Evolutionary conservation across 192 early-diverging fungal species (phyloP).

Genomic region (Pilobolus umbonatus): DNA sequence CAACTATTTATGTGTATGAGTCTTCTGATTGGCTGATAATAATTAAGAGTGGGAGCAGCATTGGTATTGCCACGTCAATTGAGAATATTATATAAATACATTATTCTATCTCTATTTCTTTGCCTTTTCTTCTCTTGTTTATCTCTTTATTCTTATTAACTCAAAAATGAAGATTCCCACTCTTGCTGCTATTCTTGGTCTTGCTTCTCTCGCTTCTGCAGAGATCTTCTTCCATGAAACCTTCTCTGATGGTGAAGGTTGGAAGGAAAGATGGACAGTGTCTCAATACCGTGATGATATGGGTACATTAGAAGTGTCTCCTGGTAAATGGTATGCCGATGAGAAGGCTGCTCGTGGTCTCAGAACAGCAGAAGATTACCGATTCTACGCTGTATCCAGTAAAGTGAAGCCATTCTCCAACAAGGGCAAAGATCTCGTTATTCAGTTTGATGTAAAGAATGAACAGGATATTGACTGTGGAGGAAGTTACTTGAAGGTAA

Average conservation of each 20-base stretch:
- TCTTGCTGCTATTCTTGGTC: slow-evolving; percentile 35
- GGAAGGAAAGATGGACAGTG: slow-evolving; percentile 69
- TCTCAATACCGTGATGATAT: slow-evolving; percentile 63
- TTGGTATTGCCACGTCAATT: no score
- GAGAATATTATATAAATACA: no score
- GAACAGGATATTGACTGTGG: slow-evolving; percentile 90
- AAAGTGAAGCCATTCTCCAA: slow-evolving; percentile 73
- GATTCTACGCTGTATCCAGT: slow-evolving; percentile 82
- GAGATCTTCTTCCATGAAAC: slow-evolving; percentile 86
- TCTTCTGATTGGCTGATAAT: no score
- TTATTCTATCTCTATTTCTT: no score
- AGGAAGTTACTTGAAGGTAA: slow-evolving; percentile 81
- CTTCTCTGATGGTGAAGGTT: slow-evolving; percentile 57
- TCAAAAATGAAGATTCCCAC: slow-evolving; percentile 38
- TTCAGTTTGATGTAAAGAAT: slow-evolving; percentile 91
- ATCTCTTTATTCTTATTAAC: no score
- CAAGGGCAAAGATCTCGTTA: slow-evolving; percentile 76
- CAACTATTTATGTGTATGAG: no score
- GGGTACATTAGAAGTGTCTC: slow-evolving; percentile 66
- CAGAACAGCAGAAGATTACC: slow-evolving; percentile 74
- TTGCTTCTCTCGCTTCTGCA: slow-evolving; percentile 37
- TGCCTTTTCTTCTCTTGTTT: no score
- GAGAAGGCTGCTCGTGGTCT: slow-evolving; percentile 64
- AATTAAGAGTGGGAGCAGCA: no score
- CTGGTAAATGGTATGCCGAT: slow-evolving; percentile 75